These are phyloP conservation scores for Wallacemonas rigidus DNA, from an alignment of 208 protist genomes.

Conservation along the genomic window DNA sequence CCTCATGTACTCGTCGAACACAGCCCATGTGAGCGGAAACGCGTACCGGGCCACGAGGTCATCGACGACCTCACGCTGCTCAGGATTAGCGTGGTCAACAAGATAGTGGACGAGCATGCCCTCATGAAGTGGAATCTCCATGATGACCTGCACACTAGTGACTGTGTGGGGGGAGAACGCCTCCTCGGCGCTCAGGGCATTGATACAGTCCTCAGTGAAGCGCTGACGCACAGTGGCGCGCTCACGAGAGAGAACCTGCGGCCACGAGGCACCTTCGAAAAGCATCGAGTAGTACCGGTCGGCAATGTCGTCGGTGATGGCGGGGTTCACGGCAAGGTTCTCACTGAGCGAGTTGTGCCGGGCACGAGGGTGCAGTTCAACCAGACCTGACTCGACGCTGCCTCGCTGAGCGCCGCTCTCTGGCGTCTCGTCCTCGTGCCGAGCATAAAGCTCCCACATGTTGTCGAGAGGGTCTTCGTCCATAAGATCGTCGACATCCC, in stretches of 20 bases:
- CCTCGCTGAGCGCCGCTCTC: not conserved
- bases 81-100: not conserved
- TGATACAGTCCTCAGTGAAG: slow-evolving; percentile 19
- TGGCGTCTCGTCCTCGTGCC: not conserved
- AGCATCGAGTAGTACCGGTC: slow-evolving; percentile 21
- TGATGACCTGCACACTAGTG: slow-evolving; percentile 15
- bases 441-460: slow-evolving; percentile 25
- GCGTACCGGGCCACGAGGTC: slow-evolving; percentile 20
- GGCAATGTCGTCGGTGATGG: slow-evolving; percentile 7
- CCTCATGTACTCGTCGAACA: slow-evolving; percentile 12
- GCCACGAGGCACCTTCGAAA: slow-evolving; percentile 14
- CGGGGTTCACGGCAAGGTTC: not conserved
- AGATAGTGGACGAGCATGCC: slow-evolving; percentile 25
- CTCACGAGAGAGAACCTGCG: slow-evolving; percentile 2
- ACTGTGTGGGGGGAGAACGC: not conserved
- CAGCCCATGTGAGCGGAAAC: slow-evolving; percentile 19
- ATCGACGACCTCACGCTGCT: slow-evolving; percentile 17
- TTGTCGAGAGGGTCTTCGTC: slow-evolving; percentile 12
- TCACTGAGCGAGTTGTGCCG: not conserved
- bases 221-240: slow-evolving; percentile 1
- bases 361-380: not conserved
- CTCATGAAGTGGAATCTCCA: slow-evolving; percentile 17
- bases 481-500: slow-evolving; percentile 26
- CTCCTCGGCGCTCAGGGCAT: not conserved
- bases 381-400: not conserved